Conservation (phyloP, 192 early-diverging fungal genomes). For the Backusella psychrophila region DNA sequence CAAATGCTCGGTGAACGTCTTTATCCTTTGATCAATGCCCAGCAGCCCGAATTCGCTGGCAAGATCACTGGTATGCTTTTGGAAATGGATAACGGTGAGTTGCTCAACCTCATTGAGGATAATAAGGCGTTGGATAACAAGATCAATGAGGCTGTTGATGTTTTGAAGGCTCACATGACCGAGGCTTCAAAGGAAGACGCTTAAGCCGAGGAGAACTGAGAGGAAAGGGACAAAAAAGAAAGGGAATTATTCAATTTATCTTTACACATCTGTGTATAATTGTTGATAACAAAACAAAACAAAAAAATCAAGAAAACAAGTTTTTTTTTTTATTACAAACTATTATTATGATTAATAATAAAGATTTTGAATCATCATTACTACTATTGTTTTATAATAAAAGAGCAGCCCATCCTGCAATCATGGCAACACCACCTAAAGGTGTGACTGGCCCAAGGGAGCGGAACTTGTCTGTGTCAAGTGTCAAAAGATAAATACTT, state of each 20-base stretch:
- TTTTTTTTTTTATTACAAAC: too few relatives aligned
- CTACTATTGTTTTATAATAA: conserved; percentile 18
- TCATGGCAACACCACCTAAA: conserved; percentile 53
- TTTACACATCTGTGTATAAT: too few relatives aligned
- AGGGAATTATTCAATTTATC: too few relatives aligned
- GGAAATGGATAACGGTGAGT: conserved; percentile 97
- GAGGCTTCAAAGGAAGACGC: conserved; percentile 2
- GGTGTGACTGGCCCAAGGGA: conserved; percentile 59
- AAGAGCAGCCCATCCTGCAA: conserved; percentile 55
- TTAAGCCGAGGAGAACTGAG: too few relatives aligned
- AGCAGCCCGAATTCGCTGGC: conserved; percentile 76
- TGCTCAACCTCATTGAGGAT: conserved; percentile 86
- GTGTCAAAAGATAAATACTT: conserved; percentile 55
- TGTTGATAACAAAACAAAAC: too few relatives aligned
- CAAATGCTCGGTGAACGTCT: conserved; percentile 94
- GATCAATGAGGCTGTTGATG: conserved; percentile 83
- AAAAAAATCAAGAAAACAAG: too few relatives aligned
- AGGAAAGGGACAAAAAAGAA: too few relatives aligned
- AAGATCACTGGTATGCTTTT: conserved; percentile 98
- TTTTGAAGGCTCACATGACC: conserved; percentile 65
- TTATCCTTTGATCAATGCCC: conserved; percentile 72
- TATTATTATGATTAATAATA: neutral
- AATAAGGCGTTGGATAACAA: conserved; percentile 73
- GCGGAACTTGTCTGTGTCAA: conserved; percentile 39
- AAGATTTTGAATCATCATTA: neutral